Conservation (phyloP, 75 land plant genomes). For the Cupressus sempervirens region DNA sequence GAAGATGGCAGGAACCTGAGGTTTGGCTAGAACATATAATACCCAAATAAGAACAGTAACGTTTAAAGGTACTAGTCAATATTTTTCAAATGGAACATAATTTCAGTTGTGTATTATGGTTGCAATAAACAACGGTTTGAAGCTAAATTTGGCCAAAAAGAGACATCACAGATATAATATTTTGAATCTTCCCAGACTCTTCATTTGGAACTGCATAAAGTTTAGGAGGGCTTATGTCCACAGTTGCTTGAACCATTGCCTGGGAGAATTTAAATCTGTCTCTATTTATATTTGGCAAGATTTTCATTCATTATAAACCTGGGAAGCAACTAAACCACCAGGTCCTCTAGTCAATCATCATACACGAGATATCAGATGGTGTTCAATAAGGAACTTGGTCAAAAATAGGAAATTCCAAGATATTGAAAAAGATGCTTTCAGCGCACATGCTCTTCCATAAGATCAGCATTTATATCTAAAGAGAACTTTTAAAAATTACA, state of each 20-base stretch:
- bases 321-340: not conserved
- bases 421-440: not conserved
- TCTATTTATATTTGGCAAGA: not conserved
- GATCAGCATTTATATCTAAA: not conserved
- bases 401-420: not conserved
- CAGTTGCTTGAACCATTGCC: not conserved
- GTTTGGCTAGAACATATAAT: not conserved
- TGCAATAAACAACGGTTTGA: not conserved
- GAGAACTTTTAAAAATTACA: not conserved
- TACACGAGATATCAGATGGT: not conserved
- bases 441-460: not conserved
- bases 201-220: not conserved
- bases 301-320: not conserved
- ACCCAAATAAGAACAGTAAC: not conserved
- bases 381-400: not conserved
- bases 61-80: not conserved
- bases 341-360: not conserved
- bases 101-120: not conserved
- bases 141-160: not conserved
- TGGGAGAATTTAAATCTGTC: not conserved
- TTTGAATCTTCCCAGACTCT: not conserved
- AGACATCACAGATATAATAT: not conserved
- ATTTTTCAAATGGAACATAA: not conserved
- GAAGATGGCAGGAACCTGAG: not conserved
- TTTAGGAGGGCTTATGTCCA: not conserved